Conservation (phyloP, 106 monocot species). For the Dendrobium officinale region DNA sequence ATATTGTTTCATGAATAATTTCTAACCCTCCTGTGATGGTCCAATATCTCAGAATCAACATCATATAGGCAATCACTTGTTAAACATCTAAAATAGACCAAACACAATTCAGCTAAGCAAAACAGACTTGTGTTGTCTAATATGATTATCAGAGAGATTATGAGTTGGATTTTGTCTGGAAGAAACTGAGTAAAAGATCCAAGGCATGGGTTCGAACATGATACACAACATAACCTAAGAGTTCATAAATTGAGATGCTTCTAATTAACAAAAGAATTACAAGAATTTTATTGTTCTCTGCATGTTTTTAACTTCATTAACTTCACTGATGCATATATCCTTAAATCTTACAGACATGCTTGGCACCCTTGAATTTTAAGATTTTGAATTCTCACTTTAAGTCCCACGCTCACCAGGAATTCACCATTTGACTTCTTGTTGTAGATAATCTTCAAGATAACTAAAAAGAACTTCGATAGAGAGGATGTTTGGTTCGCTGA, state of each 20-base stretch:
- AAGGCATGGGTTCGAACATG: background rate
- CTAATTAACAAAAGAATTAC: background rate
- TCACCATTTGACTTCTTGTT: too few relatives aligned
- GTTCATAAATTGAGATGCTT: background rate
- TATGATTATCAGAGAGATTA: background rate
- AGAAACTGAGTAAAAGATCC: background rate
- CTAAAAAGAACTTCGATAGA: too few relatives aligned
- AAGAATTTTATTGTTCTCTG: background rate
- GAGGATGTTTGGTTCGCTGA: too few relatives aligned
- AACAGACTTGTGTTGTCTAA: background rate
- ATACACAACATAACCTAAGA: background rate
- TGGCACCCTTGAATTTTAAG: background rate
- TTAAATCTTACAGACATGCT: background rate
- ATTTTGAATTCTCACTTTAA: background rate
- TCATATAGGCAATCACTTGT: background rate
- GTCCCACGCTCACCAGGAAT: background rate
- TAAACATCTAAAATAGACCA: slow-evolving; percentile 6
- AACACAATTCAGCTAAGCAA: background rate
- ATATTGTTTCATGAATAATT: background rate
- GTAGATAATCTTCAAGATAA: too few relatives aligned
- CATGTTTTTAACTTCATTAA: background rate
- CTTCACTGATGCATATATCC: background rate
- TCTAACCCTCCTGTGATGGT: background rate
- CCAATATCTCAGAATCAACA: background rate
- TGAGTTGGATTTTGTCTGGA: background rate